A percentile compares a stretch with the other conserved stretches of the same genome.
Evolutionary conservation across 306 rosid species (phyloP).

Genomic region (Cicer pinnatifidum): DNA sequence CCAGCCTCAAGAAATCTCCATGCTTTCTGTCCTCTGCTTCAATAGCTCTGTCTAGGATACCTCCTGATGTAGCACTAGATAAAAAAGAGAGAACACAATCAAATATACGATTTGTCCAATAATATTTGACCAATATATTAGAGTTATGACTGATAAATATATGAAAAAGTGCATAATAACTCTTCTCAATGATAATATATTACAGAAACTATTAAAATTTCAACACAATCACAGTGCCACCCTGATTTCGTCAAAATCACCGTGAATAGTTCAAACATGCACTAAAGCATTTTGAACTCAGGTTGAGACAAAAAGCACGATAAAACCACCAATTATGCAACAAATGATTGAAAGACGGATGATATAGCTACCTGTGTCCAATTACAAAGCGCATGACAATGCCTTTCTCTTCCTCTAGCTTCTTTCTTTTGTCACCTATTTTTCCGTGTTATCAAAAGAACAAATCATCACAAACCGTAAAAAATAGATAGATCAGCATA

Average conservation of each 20-base stretch:
- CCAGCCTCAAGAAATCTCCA: conserved; percentile 97
- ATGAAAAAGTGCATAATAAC: conserved; percentile 14
- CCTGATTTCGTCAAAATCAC: no score
- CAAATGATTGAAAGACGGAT: conserved; percentile 26
- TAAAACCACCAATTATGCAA: not conserved
- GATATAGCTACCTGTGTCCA: conserved; percentile 79
- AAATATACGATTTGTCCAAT: conserved; percentile 18
- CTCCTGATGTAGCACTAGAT: conserved; percentile 93
- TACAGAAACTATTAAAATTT: not conserved
- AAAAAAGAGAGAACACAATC: conserved; percentile 33
- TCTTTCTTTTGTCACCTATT: conserved; percentile 89
- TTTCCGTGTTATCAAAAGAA: conserved; percentile 49
- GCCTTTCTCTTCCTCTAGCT: conserved; percentile 98
- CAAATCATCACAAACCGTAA: conserved; percentile 48
- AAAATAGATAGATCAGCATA: not conserved
- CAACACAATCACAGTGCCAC: no score
- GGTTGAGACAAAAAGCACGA: conserved; percentile 17
- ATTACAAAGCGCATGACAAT: conserved; percentile 88
- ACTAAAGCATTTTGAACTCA: not conserved
- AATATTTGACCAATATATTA: conserved; percentile 12
- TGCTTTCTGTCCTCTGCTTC: conserved; percentile 97
- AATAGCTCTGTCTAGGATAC: conserved; percentile 94
- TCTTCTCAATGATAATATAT: not conserved
- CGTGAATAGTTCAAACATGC: no score
- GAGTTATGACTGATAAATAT: conserved; percentile 9